Conservation (phyloP, 495 filamentous ascomycete genomes). For the Neurospora sp. region DNA sequence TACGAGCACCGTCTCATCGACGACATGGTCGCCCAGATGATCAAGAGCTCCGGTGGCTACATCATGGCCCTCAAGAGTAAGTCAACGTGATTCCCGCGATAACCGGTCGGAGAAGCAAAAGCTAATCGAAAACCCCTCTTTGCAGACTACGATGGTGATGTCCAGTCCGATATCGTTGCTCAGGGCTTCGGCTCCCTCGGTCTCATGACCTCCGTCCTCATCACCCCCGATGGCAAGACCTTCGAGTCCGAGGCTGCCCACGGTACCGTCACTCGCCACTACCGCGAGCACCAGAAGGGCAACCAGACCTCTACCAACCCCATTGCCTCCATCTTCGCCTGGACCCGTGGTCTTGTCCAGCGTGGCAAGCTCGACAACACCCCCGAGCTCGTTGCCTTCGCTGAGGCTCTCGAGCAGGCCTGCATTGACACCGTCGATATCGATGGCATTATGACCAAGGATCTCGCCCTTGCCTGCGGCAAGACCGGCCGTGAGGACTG, state of each 20-base stretch:
- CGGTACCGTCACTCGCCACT: conserved; percentile 96
- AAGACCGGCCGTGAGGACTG: conserved; percentile 71
- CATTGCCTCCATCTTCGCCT: conserved; percentile 96
- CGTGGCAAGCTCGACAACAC: conserved; percentile 83
- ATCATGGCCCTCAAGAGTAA: conserved; percentile 96
- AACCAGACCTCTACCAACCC: conserved; percentile 96
- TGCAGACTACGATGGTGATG: conserved; percentile 93
- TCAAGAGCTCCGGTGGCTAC: conserved; percentile 91
- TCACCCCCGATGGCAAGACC: conserved; percentile 88
- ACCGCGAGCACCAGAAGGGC: conserved; percentile 96
- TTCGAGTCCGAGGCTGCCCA: conserved; percentile 98
- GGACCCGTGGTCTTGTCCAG: conserved; percentile 92
- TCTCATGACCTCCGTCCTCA: conserved; percentile 94
- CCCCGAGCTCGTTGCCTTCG: conserved; percentile 79
- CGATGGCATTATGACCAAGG: conserved; percentile 98
- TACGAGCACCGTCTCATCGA: conserved; percentile 99
- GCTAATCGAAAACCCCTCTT: neutral
- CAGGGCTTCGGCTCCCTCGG: conserved; percentile 97
- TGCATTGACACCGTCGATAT: conserved; percentile 88
- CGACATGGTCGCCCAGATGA: conserved; percentile 99
- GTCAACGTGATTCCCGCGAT: conserved; percentile 16
- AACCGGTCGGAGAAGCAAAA: neutral
- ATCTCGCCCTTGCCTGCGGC: conserved; percentile 83
- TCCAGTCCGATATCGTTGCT: conserved; percentile 95
- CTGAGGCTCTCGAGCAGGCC: conserved; percentile 85